Evolutionary conservation across 495 filamentous ascomycete species (phyloP), one percentile per base, ranked within the genome.

Genomic region (Neurospora africana): DNA sequence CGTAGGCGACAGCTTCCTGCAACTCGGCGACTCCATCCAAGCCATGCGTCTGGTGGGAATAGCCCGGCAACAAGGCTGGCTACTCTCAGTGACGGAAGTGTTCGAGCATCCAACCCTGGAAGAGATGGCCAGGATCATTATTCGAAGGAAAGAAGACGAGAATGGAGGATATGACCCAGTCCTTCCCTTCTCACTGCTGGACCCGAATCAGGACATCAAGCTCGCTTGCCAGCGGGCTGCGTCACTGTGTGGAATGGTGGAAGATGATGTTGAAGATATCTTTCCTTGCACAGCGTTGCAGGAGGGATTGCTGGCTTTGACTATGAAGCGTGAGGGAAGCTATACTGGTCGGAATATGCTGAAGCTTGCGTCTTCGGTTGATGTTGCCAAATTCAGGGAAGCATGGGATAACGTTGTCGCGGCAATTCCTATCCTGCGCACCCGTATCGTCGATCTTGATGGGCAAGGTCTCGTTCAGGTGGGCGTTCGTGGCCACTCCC

Each of bases 271-370:
- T 38, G 78, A 84, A 37, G 88, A 92, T 78, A 79, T 88, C 0
- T 91, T 90, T 74, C 89, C 89, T 9, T 91, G 89, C 80, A 90
- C 86, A 4, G 82, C 90, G 8, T 81, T 90, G 0, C 90, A 92
- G 76, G 89, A 90, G 74, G 88, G 89, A 0, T 78, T 91, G 13
- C 79, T 91, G n/a, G 72, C 80, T n/a, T 70, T 81, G 11, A 77
- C 78, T 0, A 80, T 83, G 53, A 86, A 86, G 70, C 82, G 86
- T 11, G 71, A 76, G 13, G 86, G 87, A 23, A 80, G 85, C 0
- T 90, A 89, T 72, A 79, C 88, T 21, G 86, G 86, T 9, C 83
- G 85, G 44, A 79, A 82, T 21, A 75, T 85, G 0, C 87, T 85
- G 72, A 75, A 75, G 11, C 78, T 91, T 21, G 77, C 84, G 3